Conservation (phyloP, 202 grass and related monocot genomes). For the Setaria viridis region DNA sequence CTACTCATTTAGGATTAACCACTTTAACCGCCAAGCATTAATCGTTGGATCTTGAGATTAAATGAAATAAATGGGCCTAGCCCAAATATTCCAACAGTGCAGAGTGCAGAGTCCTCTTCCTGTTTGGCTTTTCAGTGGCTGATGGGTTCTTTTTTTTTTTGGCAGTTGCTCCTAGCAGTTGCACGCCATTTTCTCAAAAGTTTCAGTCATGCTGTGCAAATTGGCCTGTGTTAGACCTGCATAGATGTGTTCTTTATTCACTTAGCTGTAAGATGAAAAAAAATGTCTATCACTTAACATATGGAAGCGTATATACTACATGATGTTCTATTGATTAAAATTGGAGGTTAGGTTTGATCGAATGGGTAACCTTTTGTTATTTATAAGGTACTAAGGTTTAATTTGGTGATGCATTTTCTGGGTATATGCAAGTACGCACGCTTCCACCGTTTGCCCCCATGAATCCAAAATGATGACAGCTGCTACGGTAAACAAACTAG, state of each 20-base stretch:
- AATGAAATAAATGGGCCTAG: too few relatives aligned
- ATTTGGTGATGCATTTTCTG: neutral
- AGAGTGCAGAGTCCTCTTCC: too few relatives aligned
- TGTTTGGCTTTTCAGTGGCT: neutral
- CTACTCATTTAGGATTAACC: too few relatives aligned
- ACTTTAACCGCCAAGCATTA: too few relatives aligned
- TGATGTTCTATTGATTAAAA: neutral
- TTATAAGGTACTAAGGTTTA: neutral
- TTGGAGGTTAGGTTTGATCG: constrained; percentile 17
- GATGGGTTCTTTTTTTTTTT: neutral
- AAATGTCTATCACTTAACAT: neutral
- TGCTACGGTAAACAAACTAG: neutral
- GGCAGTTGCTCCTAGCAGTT: neutral
- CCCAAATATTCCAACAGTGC: too few relatives aligned
- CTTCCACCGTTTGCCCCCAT: neutral
- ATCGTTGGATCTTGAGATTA: too few relatives aligned
- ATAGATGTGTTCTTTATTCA: too few relatives aligned
- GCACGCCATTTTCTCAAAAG: neutral
- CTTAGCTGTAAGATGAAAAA: neutral
- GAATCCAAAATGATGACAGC: neutral
- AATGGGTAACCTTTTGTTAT: neutral
- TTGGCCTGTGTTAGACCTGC: neutral
- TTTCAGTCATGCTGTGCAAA: neutral
- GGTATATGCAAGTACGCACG: constrained; percentile 4
- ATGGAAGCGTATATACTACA: neutral